Percentiles rank a stretch among this genome's conserved stretches.
Conservation (phyloP, 345 rosid species). For the Lagerstroemia speciosa region DNA sequence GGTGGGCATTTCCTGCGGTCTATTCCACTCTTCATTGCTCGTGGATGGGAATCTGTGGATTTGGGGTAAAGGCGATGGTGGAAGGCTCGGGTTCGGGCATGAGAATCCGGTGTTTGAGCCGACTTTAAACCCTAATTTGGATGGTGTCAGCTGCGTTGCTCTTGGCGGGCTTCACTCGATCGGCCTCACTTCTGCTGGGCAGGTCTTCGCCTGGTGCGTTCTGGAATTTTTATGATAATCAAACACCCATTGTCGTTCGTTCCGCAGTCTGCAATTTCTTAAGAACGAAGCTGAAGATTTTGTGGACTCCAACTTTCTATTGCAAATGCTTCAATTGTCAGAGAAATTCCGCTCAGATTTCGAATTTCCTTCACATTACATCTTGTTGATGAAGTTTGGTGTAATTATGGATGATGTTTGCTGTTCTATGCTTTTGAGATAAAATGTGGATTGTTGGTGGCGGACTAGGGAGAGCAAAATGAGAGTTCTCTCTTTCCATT, state of each 20-base stretch:
- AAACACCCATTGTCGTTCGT: too few relatives aligned
- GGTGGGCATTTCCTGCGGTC: conserved; percentile 69
- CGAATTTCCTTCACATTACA: not conserved
- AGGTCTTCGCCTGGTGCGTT: conserved; percentile 76
- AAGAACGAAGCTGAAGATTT: too few relatives aligned
- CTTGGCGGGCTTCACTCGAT: conserved; percentile 87
- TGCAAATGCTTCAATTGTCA: not conserved
- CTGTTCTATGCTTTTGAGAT: not conserved
- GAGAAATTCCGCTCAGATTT: not conserved
- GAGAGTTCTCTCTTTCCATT: not conserved
- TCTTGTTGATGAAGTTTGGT: not conserved
- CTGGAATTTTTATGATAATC: too few relatives aligned
- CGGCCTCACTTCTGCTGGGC: conserved; percentile 59
- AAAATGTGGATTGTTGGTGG: not conserved
- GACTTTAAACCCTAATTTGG: conserved; percentile 52
- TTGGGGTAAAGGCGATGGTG: conserved; percentile 98
- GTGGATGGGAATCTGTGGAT: conserved; percentile 61
- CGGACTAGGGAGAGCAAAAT: not conserved
- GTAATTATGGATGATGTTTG: not conserved
- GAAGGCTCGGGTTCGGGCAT: conserved; percentile 79
- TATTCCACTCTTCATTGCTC: conserved; percentile 70
- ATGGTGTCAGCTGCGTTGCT: conserved; percentile 40
- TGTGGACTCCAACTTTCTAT: too few relatives aligned
- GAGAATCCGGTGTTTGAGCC: conserved; percentile 70
- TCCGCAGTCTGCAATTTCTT: too few relatives aligned